Conservation (phyloP, 306 rosid genomes). For the Parietaria judaica region DNA sequence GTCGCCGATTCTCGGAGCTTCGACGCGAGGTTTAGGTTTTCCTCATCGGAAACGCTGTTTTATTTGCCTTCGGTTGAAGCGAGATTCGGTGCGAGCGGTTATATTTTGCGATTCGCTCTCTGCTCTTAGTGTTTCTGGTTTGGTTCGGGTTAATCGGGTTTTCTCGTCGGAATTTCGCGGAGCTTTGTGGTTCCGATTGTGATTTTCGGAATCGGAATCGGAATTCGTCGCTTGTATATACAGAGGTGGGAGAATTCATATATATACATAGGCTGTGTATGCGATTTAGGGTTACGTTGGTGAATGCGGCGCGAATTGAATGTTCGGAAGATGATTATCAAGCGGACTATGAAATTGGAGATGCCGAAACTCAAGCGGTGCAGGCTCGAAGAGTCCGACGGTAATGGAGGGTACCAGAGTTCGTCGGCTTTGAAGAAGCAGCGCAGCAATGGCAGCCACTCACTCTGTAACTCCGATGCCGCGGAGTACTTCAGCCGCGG, state of each 20-base stretch:
- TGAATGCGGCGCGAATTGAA: slow-evolving; percentile 17
- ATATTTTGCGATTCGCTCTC: slow-evolving; percentile 6
- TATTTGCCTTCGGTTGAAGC: background rate
- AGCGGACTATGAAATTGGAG: slow-evolving; percentile 60
- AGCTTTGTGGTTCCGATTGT: slow-evolving; percentile 4
- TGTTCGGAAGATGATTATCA: slow-evolving; percentile 52
- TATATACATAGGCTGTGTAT: background rate
- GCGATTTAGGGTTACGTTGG: slow-evolving; percentile 8
- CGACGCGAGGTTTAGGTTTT: background rate
- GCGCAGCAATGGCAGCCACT: slow-evolving; percentile 29
- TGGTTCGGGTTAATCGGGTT: slow-evolving; percentile 10
- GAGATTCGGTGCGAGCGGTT: slow-evolving; percentile 1
- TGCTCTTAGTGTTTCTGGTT: background rate
- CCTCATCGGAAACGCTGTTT: background rate
- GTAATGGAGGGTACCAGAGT: slow-evolving; percentile 26
- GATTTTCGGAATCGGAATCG: background rate
- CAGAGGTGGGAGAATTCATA: background rate
- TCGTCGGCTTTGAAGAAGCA: slow-evolving; percentile 48
- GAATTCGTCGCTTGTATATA: background rate
- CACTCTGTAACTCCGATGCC: slow-evolving; percentile 33
- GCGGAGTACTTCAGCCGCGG: slow-evolving; percentile 53
- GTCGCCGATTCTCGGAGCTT: background rate
- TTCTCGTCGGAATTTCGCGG: slow-evolving; percentile 2
- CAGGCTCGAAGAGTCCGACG: slow-evolving; percentile 47
- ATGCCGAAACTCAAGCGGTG: slow-evolving; percentile 84